Base-by-base conservation (phyloP, 1,284 basidiomycete genomes). In the Cryptococcus deneoformans region DNA sequence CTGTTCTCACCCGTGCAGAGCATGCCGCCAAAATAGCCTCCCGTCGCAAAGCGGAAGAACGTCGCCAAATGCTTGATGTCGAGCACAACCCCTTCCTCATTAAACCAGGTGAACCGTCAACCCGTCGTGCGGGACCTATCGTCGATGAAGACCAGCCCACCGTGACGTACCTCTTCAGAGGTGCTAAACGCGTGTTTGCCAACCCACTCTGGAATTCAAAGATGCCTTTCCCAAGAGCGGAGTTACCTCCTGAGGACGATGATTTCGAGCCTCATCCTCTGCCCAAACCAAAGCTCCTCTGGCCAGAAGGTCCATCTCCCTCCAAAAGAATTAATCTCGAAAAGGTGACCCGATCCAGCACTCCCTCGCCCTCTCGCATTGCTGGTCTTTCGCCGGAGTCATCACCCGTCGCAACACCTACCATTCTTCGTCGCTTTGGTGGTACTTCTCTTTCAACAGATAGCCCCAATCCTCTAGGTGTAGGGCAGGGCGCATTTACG, bases 81-180 rank as follows among this genome's bases (percentile, higher is more conserved):
- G 65, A 66, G 16, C 64, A 70, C 37, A 75, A 73, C 52, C 74
- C 74, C 1, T 76, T 76, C 58, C 58, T 71, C 29, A 61, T 65
- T 14, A 66, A 65, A 62, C 68, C 71, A 1, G 69, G 70, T 0
- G 70, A 75, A 51, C 46, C 53, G 1, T 57, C 61, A 6, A 37
- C 40, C 51, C 55, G 45, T 29, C 50, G 20, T 38, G 59, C 60
- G 34, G 54, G 54, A 38, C 54, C 62, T 40, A 56, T 59, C 29
- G 56, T 65, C 29, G 63, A 70, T 52, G 66, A 69, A 46, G 59
- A 63, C 50, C 53, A 59, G 36, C 64, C 65, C 2, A 68, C 69
- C 1, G 70, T 76, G 9, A 73, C 72, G 3, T 76, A 76, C 45
- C 71, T 76, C 11, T 76, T 76, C 61, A 62, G 74, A 46, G 74